A percentile compares a stretch with the other conserved stretches of the same genome.
Evolutionary conservation across 2,329 filamentous ascomycete species (phyloP).

Genomic region (Pseudogymnoascus sp.): DNA sequence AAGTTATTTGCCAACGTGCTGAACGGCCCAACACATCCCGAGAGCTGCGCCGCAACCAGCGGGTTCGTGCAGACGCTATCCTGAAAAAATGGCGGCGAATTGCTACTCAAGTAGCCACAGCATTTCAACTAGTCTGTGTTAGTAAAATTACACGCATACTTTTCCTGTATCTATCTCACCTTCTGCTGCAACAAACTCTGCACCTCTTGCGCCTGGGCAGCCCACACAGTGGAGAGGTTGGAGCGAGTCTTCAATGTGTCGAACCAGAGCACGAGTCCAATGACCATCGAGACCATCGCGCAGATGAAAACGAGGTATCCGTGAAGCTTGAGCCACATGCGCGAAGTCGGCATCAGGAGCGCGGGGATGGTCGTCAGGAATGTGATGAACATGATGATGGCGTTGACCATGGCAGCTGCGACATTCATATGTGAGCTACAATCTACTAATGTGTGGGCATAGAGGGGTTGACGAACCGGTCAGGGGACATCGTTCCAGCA

Average conservation of each 20-base stretch:
- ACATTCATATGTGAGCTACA: not conserved
- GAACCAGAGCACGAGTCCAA: slow-evolving; percentile 67
- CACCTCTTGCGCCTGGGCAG: slow-evolving; percentile 45
- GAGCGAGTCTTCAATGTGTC: slow-evolving; percentile 62
- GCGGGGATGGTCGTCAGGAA: slow-evolving; percentile 66
- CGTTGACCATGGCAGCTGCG: slow-evolving; percentile 63
- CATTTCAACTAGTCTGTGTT: slow-evolving; percentile 57
- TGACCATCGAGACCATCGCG: slow-evolving; percentile 55
- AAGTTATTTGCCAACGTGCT: slow-evolving; percentile 63
- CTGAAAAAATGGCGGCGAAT: slow-evolving; percentile 63
- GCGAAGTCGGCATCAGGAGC: slow-evolving; percentile 58
- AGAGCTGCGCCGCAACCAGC: slow-evolving; percentile 61
- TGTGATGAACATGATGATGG: slow-evolving; percentile 62
- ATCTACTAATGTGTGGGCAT: not conserved
- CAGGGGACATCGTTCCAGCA: slow-evolving; percentile 46
- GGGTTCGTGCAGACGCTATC: slow-evolving; percentile 63
- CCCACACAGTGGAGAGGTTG: slow-evolving; percentile 57
- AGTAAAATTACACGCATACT: not conserved
- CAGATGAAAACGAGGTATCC: slow-evolving; percentile 58
- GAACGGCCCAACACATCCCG: slow-evolving; percentile 64
- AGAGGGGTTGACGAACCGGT: slow-evolving; percentile 37
- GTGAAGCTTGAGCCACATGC: slow-evolving; percentile 64
- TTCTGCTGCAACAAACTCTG: slow-evolving; percentile 66
- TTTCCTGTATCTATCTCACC: slow-evolving; percentile 29
- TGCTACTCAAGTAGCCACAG: slow-evolving; percentile 73